Conservation (phyloP, 1,139 yeast species). For the Lodderomyces jiufengensis region DNA sequence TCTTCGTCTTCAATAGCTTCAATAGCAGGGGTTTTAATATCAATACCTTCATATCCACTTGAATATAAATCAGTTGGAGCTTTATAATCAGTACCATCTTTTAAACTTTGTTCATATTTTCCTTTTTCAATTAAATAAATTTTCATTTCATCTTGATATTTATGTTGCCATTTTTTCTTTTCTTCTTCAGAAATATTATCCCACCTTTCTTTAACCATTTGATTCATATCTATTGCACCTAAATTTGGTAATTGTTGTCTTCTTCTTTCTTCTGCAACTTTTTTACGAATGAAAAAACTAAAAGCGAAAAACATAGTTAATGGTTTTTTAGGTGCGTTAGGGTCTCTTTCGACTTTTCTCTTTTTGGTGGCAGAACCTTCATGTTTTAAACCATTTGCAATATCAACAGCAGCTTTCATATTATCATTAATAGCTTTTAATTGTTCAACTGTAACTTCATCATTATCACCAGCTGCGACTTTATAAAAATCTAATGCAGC, state of each 20-base stretch:
- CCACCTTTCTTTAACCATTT: conserved; percentile 78
- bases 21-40: conserved; percentile 18
- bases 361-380: conserved; percentile 26
- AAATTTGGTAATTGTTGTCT: conserved; percentile 57
- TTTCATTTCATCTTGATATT: conserved; percentile 63
- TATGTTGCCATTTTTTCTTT: conserved; percentile 71
- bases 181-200: conserved; percentile 61
- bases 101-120: conserved; percentile 45
- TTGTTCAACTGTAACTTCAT: conserved; percentile 32
- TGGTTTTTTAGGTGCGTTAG: conserved; percentile 63
- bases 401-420: conserved; percentile 17
- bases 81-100: conserved; percentile 10
- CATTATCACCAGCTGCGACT: conserved; percentile 29
- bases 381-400: conserved; percentile 19
- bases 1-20: conserved; percentile 6
- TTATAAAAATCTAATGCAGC: conserved; percentile 76
- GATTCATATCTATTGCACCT: conserved; percentile 73
- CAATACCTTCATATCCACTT: conserved; percentile 13
- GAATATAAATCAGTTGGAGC: conserved; percentile 4
- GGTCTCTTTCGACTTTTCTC: conserved; percentile 53
- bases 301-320: conserved; percentile 81
- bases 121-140: conserved; percentile 63
- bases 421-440: conserved; percentile 32
- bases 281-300: conserved; percentile 60
- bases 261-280: conserved; percentile 62